Evolutionary conservation across 2,329 filamentous ascomycete genomes (phyloP), one percentile per base, ranked within the genome.

Genomic region (Zymoseptoria crescenta): DNA sequence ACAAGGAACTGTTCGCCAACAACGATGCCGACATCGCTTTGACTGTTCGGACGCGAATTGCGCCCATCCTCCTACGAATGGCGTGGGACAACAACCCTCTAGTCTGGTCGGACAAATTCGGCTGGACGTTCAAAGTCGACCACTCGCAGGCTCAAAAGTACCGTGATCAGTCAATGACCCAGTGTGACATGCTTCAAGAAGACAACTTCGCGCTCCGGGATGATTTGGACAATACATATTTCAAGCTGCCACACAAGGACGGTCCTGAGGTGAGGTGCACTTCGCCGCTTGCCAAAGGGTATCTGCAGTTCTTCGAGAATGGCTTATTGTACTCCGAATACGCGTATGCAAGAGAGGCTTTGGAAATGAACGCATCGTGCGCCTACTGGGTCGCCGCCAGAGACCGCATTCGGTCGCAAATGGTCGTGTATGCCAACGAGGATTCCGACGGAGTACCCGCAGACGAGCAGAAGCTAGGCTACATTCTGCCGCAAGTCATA

Each of bases 361-460:
- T 99, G 50, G 89, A 97, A 67, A 99, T 99, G 94, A 99, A 99
- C 68, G 91, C 94, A 0, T 96, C 91, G 0, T 99, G 95, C 72
- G 97, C 93, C 0, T 99, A 99, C 74, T 99, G 95, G 94, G 97
- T 99, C 67, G 96, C 91, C 69, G 92, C 94, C 16, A 83, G 94
- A 62, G 91, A 96, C 70, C 82, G 94, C 54, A 99, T 99, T 74
- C 93, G 79, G 81, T 89, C 87, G n/a, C 94, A 99, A 70, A 89
- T 97, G 81, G 92, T 96, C 1, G 88, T 99, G 1, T 96, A 96
- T 71, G 81, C 91, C 60, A 79, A 86, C 35, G 86, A 95, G 51
- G 67, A 29, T 4, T 56, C 62, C 9, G 60, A 67, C 5, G 64
- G 70, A 0, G 58, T 71, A 20, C 67, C 65, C 19, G 50, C 56